Evolutionary conservation across 2,329 filamentous ascomycete genomes (phyloP).

Genomic region (Teratosphaeria epicoccoides): DNA sequence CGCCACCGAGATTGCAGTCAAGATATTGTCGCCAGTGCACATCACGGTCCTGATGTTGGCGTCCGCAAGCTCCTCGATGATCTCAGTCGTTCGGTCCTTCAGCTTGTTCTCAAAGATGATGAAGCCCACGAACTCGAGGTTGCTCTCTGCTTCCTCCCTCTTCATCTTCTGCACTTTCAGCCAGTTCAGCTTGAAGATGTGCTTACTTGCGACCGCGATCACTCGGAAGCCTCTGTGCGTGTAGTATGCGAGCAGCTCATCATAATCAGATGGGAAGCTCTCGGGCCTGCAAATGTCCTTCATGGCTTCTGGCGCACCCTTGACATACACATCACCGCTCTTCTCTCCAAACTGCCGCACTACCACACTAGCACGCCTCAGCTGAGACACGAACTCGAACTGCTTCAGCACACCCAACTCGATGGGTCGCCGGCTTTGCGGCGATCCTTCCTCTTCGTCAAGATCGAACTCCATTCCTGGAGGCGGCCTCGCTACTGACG

Average conservation of each 20-base stretch:
- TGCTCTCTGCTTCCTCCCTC: constrained; percentile 70
- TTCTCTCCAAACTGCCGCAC: constrained; percentile 78
- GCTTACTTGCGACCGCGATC: constrained; percentile 86
- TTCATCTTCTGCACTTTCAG: constrained; percentile 91
- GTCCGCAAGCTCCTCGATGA: constrained; percentile 69
- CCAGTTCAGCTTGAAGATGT: constrained; percentile 81
- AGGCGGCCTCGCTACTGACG: constrained; percentile 81
- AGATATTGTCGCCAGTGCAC: constrained; percentile 96
- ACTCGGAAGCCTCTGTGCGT: constrained; percentile 94
- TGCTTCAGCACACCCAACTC: constrained; percentile 84
- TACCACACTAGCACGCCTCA: constrained; percentile 85
- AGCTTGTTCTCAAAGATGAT: constrained; percentile 99
- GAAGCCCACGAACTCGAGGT: constrained; percentile 83
- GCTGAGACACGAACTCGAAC: constrained; percentile 90
- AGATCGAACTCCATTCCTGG: constrained; percentile 47
- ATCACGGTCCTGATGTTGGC: constrained; percentile 85
- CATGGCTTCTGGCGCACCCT: constrained; percentile 94
- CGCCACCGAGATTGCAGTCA: constrained; percentile 92
- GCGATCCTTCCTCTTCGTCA: constrained; percentile 38
- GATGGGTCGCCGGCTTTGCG: constrained; percentile 43
- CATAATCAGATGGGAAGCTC: constrained; percentile 79
- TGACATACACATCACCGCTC: constrained; percentile 82
- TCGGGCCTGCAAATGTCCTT: constrained; percentile 79
- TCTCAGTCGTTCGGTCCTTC: constrained; percentile 71
- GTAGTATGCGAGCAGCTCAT: constrained; percentile 79